phyloP scores from a whole-genome alignment of 2,329 filamentous ascomycete genomes.

The Pyrenophora tritici-repentis region DNA sequence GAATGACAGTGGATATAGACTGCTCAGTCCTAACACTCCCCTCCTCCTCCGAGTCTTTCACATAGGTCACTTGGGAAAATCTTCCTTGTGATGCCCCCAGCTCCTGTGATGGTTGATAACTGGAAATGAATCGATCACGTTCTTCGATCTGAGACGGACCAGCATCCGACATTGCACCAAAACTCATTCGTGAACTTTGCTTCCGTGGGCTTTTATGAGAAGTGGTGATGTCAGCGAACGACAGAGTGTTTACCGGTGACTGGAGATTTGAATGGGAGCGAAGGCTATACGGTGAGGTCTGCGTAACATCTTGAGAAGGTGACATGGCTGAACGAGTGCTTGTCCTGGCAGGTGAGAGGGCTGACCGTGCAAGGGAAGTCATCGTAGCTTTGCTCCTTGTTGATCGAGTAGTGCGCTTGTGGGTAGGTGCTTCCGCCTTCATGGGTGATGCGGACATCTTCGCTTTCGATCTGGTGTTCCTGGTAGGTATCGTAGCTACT shows the following conservation, averaged over 20 bases:
- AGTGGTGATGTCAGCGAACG: neutral
- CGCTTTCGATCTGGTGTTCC: constrained; percentile 41
- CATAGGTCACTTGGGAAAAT: constrained; percentile 28
- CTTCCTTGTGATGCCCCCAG: constrained; percentile 27
- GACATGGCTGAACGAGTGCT: constrained; percentile 26
- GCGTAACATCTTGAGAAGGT: constrained; percentile 19
- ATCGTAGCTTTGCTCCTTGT: constrained; percentile 23
- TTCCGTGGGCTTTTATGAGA: constrained; percentile 20
- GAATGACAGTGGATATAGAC: constrained; percentile 32
- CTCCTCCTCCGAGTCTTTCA: constrained; percentile 44
- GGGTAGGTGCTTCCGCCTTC: constrained; percentile 18
- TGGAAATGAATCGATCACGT: constrained; percentile 20
- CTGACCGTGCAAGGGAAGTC: constrained; percentile 19
- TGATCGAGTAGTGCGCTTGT: constrained; percentile 22
- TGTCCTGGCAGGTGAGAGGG: constrained; percentile 25
- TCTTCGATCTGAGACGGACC: constrained; percentile 13
- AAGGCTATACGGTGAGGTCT: constrained; percentile 35
- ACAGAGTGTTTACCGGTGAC: constrained; percentile 23
- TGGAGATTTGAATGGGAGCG: constrained; percentile 35
- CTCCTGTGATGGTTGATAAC: constrained; percentile 32
- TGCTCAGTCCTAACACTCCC: constrained; percentile 35
- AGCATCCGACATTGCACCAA: constrained; percentile 12
- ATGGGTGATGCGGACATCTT: constrained; percentile 30
- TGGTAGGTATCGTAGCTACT: constrained; percentile 32
- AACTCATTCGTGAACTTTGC: constrained; percentile 14